Conservation (phyloP, 352 stramenopile genomes). For the Plasmopara muralis region DNA sequence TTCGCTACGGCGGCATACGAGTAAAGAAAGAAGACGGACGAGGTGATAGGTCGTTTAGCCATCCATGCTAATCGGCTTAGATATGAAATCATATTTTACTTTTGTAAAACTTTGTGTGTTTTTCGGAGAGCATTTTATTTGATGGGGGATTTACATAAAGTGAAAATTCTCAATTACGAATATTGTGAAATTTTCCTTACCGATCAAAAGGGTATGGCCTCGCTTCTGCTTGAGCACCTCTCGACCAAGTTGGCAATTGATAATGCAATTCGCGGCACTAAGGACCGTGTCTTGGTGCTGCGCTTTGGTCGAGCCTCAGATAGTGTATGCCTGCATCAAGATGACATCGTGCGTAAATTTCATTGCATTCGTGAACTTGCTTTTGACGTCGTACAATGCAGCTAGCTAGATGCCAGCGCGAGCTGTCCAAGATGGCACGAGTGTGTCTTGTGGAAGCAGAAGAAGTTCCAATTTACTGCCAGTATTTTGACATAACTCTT, state of each 20-base stretch:
- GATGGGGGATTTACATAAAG: too few relatives aligned
- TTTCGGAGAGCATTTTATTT: too few relatives aligned
- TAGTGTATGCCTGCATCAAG: constrained; percentile 70
- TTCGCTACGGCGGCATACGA: too few relatives aligned
- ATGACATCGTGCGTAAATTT: constrained; percentile 57
- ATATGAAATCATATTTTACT: too few relatives aligned
- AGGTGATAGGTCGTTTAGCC: too few relatives aligned
- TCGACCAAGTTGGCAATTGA: constrained; percentile 60
- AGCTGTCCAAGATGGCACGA: constrained; percentile 74
- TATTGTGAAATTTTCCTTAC: too few relatives aligned
- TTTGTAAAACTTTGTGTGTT: too few relatives aligned
- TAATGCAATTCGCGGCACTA: constrained; percentile 66
- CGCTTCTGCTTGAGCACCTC: constrained; percentile 65
- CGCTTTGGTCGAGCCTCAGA: constrained; percentile 69
- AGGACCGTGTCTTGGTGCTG: constrained; percentile 78
- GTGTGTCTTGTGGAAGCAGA: constrained; percentile 74
- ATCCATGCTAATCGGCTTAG: too few relatives aligned
- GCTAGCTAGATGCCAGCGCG: constrained; percentile 66
- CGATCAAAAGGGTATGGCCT: constrained; percentile 43
- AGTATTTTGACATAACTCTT: constrained; percentile 87
- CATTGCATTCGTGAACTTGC: not conserved
- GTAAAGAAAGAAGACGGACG: too few relatives aligned
- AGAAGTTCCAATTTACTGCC: constrained; percentile 65
- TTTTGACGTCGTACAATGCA: constrained; percentile 21
- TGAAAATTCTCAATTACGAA: too few relatives aligned